Percentiles rank a stretch among this genome's conserved stretches.
Conservation (phyloP, 1,284 basidiomycete genomes). For the Cutaneotrichosporon spelunceum region DNA sequence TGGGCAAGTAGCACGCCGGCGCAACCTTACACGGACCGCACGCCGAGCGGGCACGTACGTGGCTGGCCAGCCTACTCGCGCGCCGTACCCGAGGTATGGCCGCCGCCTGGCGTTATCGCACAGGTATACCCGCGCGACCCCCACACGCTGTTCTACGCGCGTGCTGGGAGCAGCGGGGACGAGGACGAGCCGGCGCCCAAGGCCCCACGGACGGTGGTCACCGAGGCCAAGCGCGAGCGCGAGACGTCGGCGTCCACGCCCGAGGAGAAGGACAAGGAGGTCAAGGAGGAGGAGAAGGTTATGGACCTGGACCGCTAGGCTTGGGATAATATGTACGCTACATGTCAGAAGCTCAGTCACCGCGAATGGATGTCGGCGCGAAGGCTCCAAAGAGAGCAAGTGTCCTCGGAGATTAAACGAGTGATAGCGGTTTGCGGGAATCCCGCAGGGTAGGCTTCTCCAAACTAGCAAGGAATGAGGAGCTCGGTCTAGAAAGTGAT, state of each 20-base stretch:
- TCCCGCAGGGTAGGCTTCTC: too few relatives aligned
- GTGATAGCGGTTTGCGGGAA: too few relatives aligned
- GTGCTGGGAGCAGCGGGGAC: not conserved
- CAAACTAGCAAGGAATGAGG: too few relatives aligned
- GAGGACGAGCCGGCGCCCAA: conserved; percentile 8
- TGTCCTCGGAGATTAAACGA: too few relatives aligned
- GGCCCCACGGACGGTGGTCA: conserved; percentile 6
- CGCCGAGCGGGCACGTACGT: not conserved
- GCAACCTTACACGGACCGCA: conserved; percentile 2
- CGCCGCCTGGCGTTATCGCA: conserved; percentile 25
- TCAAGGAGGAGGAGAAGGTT: not conserved
- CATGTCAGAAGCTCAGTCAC: not conserved
- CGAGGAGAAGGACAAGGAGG: not conserved
- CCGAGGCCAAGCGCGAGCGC: conserved; percentile 6
- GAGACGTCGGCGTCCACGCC: not conserved
- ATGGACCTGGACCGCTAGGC: not conserved
- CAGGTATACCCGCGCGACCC: conserved; percentile 38
- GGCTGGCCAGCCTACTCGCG: conserved; percentile 7
- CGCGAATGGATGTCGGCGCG: not conserved
- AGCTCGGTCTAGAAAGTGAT: too few relatives aligned
- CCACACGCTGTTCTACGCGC: conserved; percentile 14
- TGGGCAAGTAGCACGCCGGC: conserved; percentile 20
- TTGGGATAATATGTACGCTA: not conserved
- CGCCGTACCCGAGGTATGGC: conserved; percentile 31
- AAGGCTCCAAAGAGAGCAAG: not conserved